Conservation (phyloP, 495 filamentous ascomycete species). For the Aspergillus bridgeri region DNA sequence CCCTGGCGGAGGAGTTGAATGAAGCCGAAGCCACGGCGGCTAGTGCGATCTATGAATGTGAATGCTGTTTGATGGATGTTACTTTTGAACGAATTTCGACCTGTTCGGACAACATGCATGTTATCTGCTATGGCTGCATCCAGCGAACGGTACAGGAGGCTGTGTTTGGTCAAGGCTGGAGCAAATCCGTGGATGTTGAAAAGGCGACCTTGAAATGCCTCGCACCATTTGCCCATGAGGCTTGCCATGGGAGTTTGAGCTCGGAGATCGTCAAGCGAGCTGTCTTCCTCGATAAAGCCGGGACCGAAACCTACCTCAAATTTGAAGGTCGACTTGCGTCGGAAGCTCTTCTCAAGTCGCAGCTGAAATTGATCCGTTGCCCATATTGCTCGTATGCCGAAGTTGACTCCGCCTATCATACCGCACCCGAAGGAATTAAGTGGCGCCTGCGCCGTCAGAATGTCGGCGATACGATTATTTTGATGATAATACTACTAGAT, state of each 20-base stretch:
- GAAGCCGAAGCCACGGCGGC: conserved; percentile 68
- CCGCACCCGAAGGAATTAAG: conserved; percentile 35
- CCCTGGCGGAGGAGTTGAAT: conserved; percentile 66
- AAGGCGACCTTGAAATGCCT: conserved; percentile 74
- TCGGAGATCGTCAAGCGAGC: conserved; percentile 65
- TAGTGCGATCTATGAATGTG: conserved; percentile 77
- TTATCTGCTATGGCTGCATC: conserved; percentile 84
- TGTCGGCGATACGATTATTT: conserved; percentile 32
- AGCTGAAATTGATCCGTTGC: conserved; percentile 75
- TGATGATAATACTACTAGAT: conserved; percentile 40
- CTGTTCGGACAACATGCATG: conserved; percentile 68
- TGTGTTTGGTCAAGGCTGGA: conserved; percentile 90
- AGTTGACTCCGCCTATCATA: conserved; percentile 72
- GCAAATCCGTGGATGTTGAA: conserved; percentile 67
- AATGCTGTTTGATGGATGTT: conserved; percentile 78
- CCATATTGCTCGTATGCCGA: conserved; percentile 92
- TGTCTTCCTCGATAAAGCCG: conserved; percentile 61
- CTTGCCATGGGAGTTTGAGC: conserved; percentile 71
- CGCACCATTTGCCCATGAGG: conserved; percentile 59
- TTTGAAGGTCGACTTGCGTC: conserved; percentile 74
- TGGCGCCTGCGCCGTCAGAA: conserved; percentile 53
- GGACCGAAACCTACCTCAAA: conserved; percentile 63
- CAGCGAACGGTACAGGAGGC: conserved; percentile 75
- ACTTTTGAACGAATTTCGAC: conserved; percentile 79
- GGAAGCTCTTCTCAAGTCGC: conserved; percentile 65